These are phyloP conservation scores for Euphorbia schlechtendalii DNA, from an alignment of 441 rosid species.

Conservation along the genomic window DNA sequence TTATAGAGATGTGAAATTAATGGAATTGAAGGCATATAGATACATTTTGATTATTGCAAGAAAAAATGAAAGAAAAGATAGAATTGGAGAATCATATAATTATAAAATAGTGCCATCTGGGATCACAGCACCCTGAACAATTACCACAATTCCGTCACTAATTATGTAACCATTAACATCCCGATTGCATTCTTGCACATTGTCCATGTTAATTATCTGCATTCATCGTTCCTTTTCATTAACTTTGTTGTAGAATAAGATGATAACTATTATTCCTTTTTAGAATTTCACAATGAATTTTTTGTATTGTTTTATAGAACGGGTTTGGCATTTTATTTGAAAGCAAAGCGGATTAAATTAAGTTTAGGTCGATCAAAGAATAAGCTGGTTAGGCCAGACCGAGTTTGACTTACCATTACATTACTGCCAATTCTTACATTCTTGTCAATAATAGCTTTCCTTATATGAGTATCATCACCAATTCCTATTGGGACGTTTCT, in stretches of 20 bases:
- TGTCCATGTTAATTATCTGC: conserved; percentile 67
- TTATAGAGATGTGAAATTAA: neutral
- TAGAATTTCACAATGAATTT: neutral
- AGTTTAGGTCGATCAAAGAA: no score
- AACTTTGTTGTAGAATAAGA: neutral
- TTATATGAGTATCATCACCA: conserved; percentile 47
- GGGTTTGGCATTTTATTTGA: no score
- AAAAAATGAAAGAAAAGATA: conserved; percentile 8
- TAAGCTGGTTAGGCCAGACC: no score
- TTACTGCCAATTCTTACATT: conserved; percentile 77
- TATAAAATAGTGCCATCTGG: conserved; percentile 47
- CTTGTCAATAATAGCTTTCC: conserved; percentile 61
- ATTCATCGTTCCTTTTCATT: neutral
- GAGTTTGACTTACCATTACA: conserved; percentile 50
- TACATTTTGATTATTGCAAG: conserved; percentile 1
- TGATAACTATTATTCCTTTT: neutral
- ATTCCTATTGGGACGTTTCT: conserved; percentile 50
- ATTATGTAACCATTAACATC: conserved; percentile 62
- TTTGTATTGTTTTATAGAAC: no score
- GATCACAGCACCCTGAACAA: conserved; percentile 52
- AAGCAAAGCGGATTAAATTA: no score
- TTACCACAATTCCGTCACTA: conserved; percentile 55
- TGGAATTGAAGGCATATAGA: neutral
- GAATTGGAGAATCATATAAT: conserved; percentile 3
- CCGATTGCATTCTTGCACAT: conserved; percentile 51